Percentiles rank a stretch among this genome's conserved stretches.
These are phyloP conservation scores for Chaetomiaceae sp. DNA, from an alignment of 2,329 filamentous ascomycete genomes.

Conservation along the genomic window DNA sequence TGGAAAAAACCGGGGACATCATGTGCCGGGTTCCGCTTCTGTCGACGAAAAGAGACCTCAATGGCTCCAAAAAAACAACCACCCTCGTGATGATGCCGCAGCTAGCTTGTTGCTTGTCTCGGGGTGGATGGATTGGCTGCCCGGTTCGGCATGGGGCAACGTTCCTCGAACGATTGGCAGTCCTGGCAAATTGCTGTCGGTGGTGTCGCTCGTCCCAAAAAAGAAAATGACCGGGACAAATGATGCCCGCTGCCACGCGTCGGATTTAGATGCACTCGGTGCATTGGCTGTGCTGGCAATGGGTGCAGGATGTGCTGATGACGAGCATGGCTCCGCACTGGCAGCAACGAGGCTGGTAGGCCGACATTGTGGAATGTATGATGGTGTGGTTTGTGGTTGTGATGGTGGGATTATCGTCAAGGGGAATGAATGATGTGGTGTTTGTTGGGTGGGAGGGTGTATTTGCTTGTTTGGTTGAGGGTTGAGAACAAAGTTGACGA, in stretches of 20 bases:
- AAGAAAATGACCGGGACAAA: no score
- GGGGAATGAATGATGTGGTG: no score
- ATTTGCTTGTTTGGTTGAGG: no score
- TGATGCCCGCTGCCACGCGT: no score
- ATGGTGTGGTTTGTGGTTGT: background rate
- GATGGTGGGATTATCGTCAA: no score
- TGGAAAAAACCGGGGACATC: background rate
- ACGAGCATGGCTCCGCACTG: conserved; percentile 53
- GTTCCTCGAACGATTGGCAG: background rate
- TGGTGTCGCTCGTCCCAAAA: background rate
- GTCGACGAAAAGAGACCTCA: background rate
- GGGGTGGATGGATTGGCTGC: background rate
- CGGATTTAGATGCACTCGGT: conserved; percentile 37
- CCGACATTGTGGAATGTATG: conserved; percentile 19
- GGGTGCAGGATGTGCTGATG: conserved; percentile 51
- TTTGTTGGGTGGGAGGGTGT: no score
- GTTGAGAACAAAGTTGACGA: no score
- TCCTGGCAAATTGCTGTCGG: background rate
- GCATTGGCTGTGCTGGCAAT: conserved; percentile 50
- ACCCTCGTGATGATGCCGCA: background rate
- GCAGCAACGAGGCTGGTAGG: conserved; percentile 46
- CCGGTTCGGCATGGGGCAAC: background rate
- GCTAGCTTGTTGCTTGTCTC: background rate
- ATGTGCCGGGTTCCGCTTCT: background rate
- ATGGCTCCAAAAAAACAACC: background rate